phyloP scores from a whole-genome alignment of 2,329 filamentous ascomycete genomes.

The Ceratocystis cacaofunesta region DNA sequence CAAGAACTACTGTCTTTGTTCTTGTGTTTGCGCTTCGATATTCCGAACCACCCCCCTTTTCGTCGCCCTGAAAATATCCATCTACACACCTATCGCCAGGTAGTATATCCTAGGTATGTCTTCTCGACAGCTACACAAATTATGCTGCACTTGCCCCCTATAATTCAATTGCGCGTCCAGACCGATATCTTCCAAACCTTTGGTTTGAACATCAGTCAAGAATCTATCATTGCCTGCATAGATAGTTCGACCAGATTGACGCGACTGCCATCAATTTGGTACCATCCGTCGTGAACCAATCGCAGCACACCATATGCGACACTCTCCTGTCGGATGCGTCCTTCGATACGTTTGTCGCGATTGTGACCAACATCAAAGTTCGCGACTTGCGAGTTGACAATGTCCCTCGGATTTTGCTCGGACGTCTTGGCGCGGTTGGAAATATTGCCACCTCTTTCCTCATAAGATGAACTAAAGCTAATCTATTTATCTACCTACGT shows the following conservation, averaged over 20 bases:
- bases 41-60: not conserved
- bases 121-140: not conserved
- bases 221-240: too few species aligned
- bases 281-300: not conserved
- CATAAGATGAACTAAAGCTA: not conserved
- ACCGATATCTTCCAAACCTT: not conserved
- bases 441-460: not conserved
- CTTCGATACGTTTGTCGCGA: not conserved
- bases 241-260: not conserved
- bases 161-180: conserved; percentile 1
- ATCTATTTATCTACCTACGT: not conserved
- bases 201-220: not conserved
- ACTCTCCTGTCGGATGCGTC: not conserved
- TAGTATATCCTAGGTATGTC: conserved; percentile 1
- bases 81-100: not conserved
- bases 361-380: not conserved
- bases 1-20: not conserved
- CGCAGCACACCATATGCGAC: not conserved
- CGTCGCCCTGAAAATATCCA: not conserved
- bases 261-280: not conserved
- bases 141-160: not conserved
- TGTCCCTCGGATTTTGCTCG: not conserved
- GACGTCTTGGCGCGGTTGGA: not conserved
- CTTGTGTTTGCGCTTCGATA: not conserved
- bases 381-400: not conserved